Evolutionary conservation across 306 rosid genomes (phyloP).

Genomic region (Lathyrus tuberosus): DNA sequence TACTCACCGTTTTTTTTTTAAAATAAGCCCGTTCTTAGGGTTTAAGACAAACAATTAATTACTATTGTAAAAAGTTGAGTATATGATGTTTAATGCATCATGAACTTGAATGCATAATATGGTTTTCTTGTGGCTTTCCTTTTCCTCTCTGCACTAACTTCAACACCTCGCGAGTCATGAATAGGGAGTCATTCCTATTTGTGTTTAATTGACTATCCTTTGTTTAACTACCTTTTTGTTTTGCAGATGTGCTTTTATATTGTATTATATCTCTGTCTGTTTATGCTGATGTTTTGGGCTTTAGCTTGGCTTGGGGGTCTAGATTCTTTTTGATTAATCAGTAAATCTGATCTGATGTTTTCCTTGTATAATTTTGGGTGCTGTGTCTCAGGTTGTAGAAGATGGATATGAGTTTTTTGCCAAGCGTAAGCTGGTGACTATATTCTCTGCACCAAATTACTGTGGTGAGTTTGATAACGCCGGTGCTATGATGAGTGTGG

Average conservation of each 20-base stretch:
- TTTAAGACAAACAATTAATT: conserved; percentile 1
- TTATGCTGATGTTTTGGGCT: conserved; percentile 15
- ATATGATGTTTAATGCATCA: background rate
- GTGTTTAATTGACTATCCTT: conserved; percentile 1
- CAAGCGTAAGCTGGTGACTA: conserved; percentile 51
- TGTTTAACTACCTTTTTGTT: conserved; percentile 17
- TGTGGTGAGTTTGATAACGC: conserved; percentile 56
- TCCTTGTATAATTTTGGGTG: conserved; percentile 13
- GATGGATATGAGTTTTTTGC: conserved; percentile 57
- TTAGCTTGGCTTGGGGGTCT: conserved; percentile 9
- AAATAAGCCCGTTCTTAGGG: background rate
- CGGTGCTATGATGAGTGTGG: conserved; percentile 58
- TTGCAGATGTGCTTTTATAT: background rate
- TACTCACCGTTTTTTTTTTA: background rate
- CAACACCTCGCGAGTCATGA: background rate
- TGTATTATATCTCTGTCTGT: conserved; percentile 13
- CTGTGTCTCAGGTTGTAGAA: conserved; percentile 47
- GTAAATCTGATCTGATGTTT: conserved; percentile 13
- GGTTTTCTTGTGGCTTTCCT: conserved; percentile 24
- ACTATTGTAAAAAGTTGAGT: background rate
- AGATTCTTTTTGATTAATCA: background rate
- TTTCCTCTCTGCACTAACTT: conserved; percentile 34
- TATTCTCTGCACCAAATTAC: conserved; percentile 55
- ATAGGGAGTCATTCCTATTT: conserved; percentile 14
- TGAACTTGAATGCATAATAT: background rate